Base-by-base conservation (phyloP, 2,329 filamentous ascomycete genomes). In the Colletotrichum gigasporum region DNA sequence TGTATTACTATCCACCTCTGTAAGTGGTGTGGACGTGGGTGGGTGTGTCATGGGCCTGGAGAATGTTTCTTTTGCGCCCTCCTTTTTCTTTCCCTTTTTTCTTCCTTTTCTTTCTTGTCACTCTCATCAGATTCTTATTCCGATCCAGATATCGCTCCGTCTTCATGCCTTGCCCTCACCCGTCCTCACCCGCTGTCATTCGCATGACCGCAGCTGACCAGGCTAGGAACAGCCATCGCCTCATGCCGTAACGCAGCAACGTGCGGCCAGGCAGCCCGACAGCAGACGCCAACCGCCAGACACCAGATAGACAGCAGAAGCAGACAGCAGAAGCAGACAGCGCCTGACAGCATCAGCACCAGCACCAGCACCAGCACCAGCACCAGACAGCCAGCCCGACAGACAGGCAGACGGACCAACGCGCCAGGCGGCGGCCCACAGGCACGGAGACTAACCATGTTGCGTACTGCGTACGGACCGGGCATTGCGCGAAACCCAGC, bases 401-500 rank as follows among this genome's bases (percentile, higher is more conserved):
- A 26, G 35, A 35, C 34, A n/a, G 34, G 11, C 34, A 14, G 34
- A 35, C 34, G 34, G 34, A 42, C 16, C 39, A 42, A 7, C 18
- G 39, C 26, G 61, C 42, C 34, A 42, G 16, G 16, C 39, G 26
- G 18, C 39, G 41, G 55, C 39, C 41, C 54, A 52, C 32, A 59
- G 37, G 55, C 60, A 50, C 56, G 34, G 48, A 16, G 56, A 64
- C 62, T 55, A 47, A 42, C 42, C 41, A n/a, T n/a, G n/a, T n/a
- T n/a, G n/a, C 61, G 10, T n/a, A 26, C 34, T 44, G 44, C 56
- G 48, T 63, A 45, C 48, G 34, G 34, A 50, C 48, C 62, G 62
- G 56, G 56, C 62, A 61, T 55, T 64, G 56, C 56, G 48, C 42
- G 41, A 64, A 61, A 54, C 61, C 39, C 32, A 51, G 30, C 57